Evolutionary conservation across 208 protist species (phyloP).

Genomic region (Trichomonas tenax): DNA sequence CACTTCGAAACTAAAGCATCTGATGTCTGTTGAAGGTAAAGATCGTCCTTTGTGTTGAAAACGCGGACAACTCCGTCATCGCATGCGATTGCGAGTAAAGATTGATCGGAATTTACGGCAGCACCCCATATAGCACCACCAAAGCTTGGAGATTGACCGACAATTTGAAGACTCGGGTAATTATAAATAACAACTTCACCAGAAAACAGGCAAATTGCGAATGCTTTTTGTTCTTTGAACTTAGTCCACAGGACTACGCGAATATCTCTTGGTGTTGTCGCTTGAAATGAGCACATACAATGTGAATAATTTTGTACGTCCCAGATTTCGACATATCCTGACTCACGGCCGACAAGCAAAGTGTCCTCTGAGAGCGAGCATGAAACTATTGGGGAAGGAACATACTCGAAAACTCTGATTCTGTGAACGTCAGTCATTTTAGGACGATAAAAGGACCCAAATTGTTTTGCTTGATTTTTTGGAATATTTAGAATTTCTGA

Average conservation of each 20-base stretch:
- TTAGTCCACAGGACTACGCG: not conserved
- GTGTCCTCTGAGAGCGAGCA: not conserved
- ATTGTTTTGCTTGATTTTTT: not conserved
- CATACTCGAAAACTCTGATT: not conserved
- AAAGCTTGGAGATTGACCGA: not conserved
- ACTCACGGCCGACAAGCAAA: not conserved
- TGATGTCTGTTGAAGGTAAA: not conserved
- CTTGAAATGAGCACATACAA: not conserved
- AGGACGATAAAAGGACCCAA: not conserved
- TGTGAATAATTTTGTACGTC: not conserved
- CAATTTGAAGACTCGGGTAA: not conserved
- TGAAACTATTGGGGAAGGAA: not conserved
- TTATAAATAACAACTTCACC: not conserved
- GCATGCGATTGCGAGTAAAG: not conserved
- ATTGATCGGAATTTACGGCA: not conserved
- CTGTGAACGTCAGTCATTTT: slow-evolving; percentile 15
- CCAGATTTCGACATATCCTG: not conserved
- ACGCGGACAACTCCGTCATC: not conserved
- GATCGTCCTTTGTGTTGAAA: not conserved
- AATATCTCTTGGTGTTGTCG: not conserved
- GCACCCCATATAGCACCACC: not conserved
- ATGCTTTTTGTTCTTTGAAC: not conserved
- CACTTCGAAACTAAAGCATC: not conserved
- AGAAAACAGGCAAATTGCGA: not conserved
- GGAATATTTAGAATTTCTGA: not conserved